Base-by-base conservation (phyloP, 2,329 filamentous ascomycete genomes). In the Blumeria hordei region DNA sequence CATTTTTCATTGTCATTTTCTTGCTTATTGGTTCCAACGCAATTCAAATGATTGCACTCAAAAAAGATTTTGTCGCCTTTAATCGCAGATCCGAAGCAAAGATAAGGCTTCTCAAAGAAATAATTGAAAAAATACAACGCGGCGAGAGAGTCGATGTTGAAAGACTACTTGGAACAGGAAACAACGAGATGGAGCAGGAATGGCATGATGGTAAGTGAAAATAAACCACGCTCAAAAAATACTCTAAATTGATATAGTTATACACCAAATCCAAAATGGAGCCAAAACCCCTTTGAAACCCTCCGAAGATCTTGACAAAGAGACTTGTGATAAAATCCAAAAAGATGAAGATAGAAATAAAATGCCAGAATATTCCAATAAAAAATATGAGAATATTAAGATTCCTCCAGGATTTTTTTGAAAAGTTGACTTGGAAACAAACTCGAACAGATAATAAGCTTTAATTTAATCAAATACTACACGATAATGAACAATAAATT, bases 21-120 rank as follows among this genome's bases (percentile, higher is more conserved):
- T 72, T 88, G 43, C 74, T 96, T 59, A 90, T 96, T 59, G 93
- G 93, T 3, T 94, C 87, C 58, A 94, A 95, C 74, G 85, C 90
- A 12, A 95, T 98, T 62, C 85, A 95, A 63, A 85, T 92, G 74
- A 82, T 98, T 64, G 74, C 80, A 37, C 67, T 96, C 62, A 83
- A 81, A 62, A 85, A 84, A 61, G 81, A 88, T 53, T 83, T 81
- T 64, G 73, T 75, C 35, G 78, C 80, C 9, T 88, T 84, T 62
- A 78, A 74, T 64, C 78, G 88, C 53, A 79, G 80, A 60, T 81
- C 88, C 5, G 85, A 94, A 61, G 80, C 85, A 6, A 83, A 85
- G 64, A 84, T 98, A 59, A 76, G 74, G 2, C 65, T 87, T 34
- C 68, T 98, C 57, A 77, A 77, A 41, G 90, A 94, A 63, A 79